Evolutionary conservation across 495 filamentous ascomycete genomes (phyloP).

Genomic region (Penicillium silybi): DNA sequence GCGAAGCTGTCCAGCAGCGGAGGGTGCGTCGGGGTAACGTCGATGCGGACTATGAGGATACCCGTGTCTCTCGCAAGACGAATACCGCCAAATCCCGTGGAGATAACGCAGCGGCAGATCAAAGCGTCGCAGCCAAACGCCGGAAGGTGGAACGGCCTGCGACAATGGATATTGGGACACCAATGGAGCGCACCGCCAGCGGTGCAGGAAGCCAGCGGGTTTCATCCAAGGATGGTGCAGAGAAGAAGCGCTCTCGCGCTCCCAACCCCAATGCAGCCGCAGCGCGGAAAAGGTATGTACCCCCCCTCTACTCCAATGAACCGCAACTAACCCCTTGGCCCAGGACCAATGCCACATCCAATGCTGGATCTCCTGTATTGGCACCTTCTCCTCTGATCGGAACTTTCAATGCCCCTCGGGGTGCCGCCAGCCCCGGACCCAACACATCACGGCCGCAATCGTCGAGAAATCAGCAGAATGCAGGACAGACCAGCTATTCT

Average conservation of each 20-base stretch:
- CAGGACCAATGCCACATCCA: conserved; percentile 49
- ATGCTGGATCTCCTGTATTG: conserved; percentile 61
- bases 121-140: conserved; percentile 55
- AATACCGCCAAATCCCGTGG: conserved; percentile 57
- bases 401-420: conserved; percentile 50
- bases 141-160: conserved; percentile 70
- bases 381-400: conserved; percentile 69
- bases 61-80: conserved; percentile 52
- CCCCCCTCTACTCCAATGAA: background rate
- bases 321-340: conserved; percentile 7
- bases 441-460: conserved; percentile 51
- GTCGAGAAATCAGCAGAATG: conserved; percentile 66
- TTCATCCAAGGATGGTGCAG: conserved; percentile 55
- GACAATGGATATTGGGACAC: conserved; percentile 44
- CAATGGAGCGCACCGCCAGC: conserved; percentile 71
- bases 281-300: conserved; percentile 66
- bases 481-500: conserved; percentile 51
- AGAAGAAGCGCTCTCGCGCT: conserved; percentile 70
- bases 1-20: conserved; percentile 73
- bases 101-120: conserved; percentile 46
- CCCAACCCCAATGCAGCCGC: conserved; percentile 53
- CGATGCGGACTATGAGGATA: conserved; percentile 78
- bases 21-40: conserved; percentile 62
- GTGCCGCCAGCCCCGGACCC: conserved; percentile 45
- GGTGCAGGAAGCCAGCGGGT: conserved; percentile 42